A percentile compares a stretch with the other conserved stretches of the same genome.
phyloP scores from a whole-genome alignment of 1,139 yeast genomes.

The Pichia kudriavzevii region DNA sequence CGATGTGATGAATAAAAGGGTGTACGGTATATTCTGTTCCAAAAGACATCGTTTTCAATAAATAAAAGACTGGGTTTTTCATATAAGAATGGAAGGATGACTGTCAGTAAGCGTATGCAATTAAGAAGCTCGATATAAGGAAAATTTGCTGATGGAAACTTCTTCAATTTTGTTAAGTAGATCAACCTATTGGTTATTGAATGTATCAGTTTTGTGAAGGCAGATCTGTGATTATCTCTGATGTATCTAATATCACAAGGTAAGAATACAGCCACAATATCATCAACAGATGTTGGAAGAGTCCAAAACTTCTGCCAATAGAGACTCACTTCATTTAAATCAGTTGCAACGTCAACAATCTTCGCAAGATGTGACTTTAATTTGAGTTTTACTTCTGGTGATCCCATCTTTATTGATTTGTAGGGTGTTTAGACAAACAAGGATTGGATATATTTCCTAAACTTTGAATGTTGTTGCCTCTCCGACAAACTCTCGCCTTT shows the following conservation, averaged over 20 bases:
- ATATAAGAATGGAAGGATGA: conserved; percentile 59
- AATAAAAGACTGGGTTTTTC: conserved; percentile 38
- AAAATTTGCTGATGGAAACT: conserved; percentile 8
- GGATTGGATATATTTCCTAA: too few species aligned
- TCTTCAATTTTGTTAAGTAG: conserved; percentile 16
- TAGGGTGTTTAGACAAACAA: too few species aligned
- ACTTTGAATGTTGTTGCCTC: too few species aligned
- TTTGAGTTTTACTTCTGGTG: conserved; percentile 57
- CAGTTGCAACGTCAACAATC: conserved; percentile 47
- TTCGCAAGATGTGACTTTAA: conserved; percentile 56
- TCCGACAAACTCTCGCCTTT: too few species aligned
- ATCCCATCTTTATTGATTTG: too few species aligned
- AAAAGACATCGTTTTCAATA: conserved; percentile 35
- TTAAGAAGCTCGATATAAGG: conserved; percentile 35
- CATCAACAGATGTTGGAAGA: conserved; percentile 39
- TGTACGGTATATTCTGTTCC: conserved; percentile 27
- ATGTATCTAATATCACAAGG: conserved; percentile 52
- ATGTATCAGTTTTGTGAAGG: conserved; percentile 50
- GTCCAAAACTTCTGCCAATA: conserved; percentile 53
- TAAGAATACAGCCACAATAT: conserved; percentile 50
- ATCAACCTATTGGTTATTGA: conserved; percentile 33
- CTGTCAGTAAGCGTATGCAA: conserved; percentile 59
- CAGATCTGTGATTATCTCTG: conserved; percentile 44
- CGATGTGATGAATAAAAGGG: background rate
- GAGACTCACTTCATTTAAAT: conserved; percentile 38